Evolutionary conservation across 148 eudicot genomes (phyloP), one percentile per base, ranked within the genome.

Genomic region (Rhododendron henanense): DNA sequence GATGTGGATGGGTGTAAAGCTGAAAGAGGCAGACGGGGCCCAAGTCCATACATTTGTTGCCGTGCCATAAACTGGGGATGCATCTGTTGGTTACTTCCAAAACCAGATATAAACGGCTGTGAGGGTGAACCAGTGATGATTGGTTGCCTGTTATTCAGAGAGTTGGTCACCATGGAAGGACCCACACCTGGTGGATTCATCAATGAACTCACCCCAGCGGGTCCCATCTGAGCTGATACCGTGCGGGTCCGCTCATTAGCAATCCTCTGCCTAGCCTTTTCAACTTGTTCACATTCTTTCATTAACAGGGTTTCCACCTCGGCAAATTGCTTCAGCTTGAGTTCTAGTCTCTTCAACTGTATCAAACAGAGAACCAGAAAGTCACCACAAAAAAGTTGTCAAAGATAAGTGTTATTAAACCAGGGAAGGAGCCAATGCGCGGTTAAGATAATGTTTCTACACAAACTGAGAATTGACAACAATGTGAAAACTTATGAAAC

Each of bases 241-340:
- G 92, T 88, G 87, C 91, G 94, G 53, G 89, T 86, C 45, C 98
- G 95, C 69, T 96, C 99, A 35, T 90, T 89, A 39, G 94, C 92
- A 86, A 94, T 78, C 88, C 97, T 93, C 90, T 96, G 99, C 88
- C 96, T 94, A 37, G 93, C 76, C 83, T 93, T 95, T 87, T 96
- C 99, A 86, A 95, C 93, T 86, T 95, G 97, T 69, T 96, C 99
- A 86, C 99, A 94, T 91, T 96, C 99, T 89, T 94, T 95, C 97
- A 95, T 96, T 57, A 96, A 74, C 53, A 93, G 89, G 79, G 96
- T 96, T 86, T 96, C 99, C 51, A 96, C 93, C 89, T 96, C 99
- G 50, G 99, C 98, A 91, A 96, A 95, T 83, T 96, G 99, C 91
- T 95, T 96, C 85, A 96, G 93, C 93, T 96, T 96, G 87, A 96